phyloP scores from a whole-genome alignment of 805 yeast species.

The Priceomyces medius region DNA sequence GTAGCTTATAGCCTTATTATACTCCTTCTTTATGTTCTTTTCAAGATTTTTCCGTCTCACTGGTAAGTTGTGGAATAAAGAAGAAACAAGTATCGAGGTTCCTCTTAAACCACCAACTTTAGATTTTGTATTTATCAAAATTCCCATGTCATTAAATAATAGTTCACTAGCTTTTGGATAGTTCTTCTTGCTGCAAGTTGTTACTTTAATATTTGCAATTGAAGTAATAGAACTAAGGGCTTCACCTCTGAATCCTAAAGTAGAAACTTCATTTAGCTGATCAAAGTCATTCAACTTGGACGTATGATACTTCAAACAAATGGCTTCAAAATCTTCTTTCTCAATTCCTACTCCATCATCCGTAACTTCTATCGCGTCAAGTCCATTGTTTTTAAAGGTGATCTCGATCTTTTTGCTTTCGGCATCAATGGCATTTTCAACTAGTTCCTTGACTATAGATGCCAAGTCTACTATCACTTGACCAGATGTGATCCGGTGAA shows the following conservation, averaged over 20 bases:
- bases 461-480: conserved; percentile 84
- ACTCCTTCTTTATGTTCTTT: conserved; percentile 69
- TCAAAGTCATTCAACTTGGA: conserved; percentile 61
- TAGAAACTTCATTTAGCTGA: conserved; percentile 48
- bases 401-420: conserved; percentile 66
- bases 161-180: conserved; percentile 61
- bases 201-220: conserved; percentile 46
- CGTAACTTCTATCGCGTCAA: conserved; percentile 62
- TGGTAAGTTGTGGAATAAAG: conserved; percentile 69
- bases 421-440: conserved; percentile 89
- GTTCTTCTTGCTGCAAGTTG: conserved; percentile 46
- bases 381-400: conserved; percentile 66
- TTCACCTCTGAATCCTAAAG: conserved; percentile 81
- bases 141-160: conserved; percentile 57
- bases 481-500: conserved; percentile 82
- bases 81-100: conserved; percentile 57
- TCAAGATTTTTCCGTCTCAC: conserved; percentile 76
- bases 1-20: conserved; percentile 59
- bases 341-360: conserved; percentile 72
- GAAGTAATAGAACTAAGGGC: conserved; percentile 72
- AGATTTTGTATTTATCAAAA: conserved; percentile 30
- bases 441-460: conserved; percentile 77
- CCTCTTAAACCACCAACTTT: conserved; percentile 63
- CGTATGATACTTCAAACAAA: conserved; percentile 66
- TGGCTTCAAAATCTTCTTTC: conserved; percentile 46